phyloP scores from a whole-genome alignment of 2,329 filamentous ascomycete species.

The Botrytis hyacinthi region DNA sequence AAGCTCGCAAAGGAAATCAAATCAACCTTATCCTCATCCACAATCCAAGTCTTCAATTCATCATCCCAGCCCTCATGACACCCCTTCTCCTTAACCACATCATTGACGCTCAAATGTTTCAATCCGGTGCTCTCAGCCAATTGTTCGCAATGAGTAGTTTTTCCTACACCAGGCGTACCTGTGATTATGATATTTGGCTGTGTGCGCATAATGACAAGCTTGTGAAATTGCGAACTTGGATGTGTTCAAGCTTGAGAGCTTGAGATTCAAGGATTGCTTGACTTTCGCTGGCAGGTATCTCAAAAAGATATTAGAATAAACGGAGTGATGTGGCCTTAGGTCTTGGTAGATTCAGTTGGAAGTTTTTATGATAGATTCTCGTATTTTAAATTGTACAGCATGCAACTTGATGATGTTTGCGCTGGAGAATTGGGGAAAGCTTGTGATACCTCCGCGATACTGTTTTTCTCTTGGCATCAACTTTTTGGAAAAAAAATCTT shows the following conservation, averaged over 20 bases:
- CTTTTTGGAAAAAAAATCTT: slow-evolving; percentile 17
- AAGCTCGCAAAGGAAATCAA: neutral
- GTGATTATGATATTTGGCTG: slow-evolving; percentile 90
- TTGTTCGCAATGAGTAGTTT: slow-evolving; percentile 86
- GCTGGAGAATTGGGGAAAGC: neutral
- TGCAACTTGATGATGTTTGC: neutral
- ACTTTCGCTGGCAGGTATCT: neutral
- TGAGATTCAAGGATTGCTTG: neutral
- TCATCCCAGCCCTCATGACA: slow-evolving; percentile 90
- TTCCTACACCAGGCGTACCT: slow-evolving; percentile 92
- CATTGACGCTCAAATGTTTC: slow-evolving; percentile 82
- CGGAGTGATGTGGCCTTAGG: neutral
- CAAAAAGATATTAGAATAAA: neutral
- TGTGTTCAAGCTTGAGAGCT: neutral
- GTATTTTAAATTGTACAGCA: neutral
- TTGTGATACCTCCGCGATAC: neutral
- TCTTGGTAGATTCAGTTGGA: neutral
- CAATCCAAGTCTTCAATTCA: slow-evolving; percentile 82
- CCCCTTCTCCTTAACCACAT: slow-evolving; percentile 82
- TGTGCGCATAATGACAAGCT: slow-evolving; percentile 10
- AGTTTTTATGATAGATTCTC: neutral
- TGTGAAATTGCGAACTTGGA: neutral
- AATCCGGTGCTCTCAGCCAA: slow-evolving; percentile 74
- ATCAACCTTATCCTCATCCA: slow-evolving; percentile 80
- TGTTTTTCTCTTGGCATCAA: neutral